A percentile compares a stretch with the other conserved stretches of the same genome.
These are phyloP conservation scores for Bacterosira constricta DNA, from an alignment of 108 stramenopile genomes.

Conservation along the genomic window DNA sequence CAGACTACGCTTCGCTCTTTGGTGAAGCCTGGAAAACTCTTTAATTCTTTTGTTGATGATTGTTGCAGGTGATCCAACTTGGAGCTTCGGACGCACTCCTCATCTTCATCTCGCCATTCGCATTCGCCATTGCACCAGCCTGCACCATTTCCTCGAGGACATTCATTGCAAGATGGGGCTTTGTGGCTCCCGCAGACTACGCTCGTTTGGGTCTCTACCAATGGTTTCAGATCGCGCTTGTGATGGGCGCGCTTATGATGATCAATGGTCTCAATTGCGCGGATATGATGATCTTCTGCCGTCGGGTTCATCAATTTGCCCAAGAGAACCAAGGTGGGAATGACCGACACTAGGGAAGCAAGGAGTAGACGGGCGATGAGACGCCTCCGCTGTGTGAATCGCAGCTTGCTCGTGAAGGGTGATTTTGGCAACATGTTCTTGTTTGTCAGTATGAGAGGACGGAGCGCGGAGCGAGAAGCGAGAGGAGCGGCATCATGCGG, in stretches of 20 bases:
- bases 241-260: not conserved
- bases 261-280: not conserved
- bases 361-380: not conserved
- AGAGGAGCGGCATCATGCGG: too few species aligned
- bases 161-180: not conserved
- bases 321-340: not conserved
- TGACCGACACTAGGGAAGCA: not conserved
- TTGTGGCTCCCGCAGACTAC: constrained; percentile 12
- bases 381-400: not conserved
- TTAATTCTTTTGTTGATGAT: not conserved
- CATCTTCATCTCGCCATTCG: not conserved
- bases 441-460: too few species aligned
- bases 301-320: not conserved
- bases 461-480: too few species aligned
- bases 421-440: too few species aligned
- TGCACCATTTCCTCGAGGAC: not conserved
- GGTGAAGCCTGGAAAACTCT: constrained; percentile 32
- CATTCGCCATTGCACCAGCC: constrained; percentile 5
- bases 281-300: not conserved
- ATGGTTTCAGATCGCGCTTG: not conserved
- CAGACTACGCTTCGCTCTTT: constrained; percentile 13
- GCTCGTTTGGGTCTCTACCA: not conserved
- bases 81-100: too few species aligned
- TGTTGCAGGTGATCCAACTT: not conserved
- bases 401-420: not conserved